Evolutionary conservation across 495 filamentous ascomycete species (phyloP), one percentile per base, ranked within the genome.

Genomic region (Baudoinia panamericana): DNA sequence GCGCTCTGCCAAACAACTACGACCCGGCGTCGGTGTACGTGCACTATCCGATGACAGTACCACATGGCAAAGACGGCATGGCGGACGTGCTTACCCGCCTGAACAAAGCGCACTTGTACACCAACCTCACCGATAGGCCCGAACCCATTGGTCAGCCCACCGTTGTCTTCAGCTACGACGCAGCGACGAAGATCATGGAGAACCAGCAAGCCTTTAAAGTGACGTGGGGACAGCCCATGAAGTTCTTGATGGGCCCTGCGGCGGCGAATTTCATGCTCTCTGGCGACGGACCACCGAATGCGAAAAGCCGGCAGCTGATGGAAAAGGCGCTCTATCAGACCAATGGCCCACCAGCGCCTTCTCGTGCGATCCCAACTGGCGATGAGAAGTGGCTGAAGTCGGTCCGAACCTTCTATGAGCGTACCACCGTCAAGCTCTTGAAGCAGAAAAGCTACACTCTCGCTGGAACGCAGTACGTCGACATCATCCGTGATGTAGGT

Each of bases 401-500:
- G 29, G 67, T 74, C 18, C 62, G 59, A 17, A 54, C 49, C 0
- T 77, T 69, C 56, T 74, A 73, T 30, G 57, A 72, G 39, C 48
- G 64, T 0, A 71, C 67, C 21, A 76, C 71, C 2, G 28, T 63
- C 36, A 56, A 69, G 29, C 63, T 77, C 6, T 53, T 78, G 34
- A 48, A 64, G 28, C 52, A 61, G 15, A 64, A 69, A 23, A 64
- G 63, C 4, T 68, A 67, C 48, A 56, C 63, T 28, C 54, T 78
- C n/a, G 70, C 65, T 4, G 61, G 61, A 2, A 53, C 64, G 32
- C 70, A 70, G 30, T 76, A 82, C 43, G 66, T 74, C 34, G 75
- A 76, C 36, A 72, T 84, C 39, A 68, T 76, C 25, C 68, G 68
- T 29, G 72, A 80, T 52, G 55, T 82, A 30, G 70, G 71, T 39